These are phyloP conservation scores for Ophiostoma sp. DNA, from an alignment of 2,329 filamentous ascomycete genomes.

Conservation along the genomic window DNA sequence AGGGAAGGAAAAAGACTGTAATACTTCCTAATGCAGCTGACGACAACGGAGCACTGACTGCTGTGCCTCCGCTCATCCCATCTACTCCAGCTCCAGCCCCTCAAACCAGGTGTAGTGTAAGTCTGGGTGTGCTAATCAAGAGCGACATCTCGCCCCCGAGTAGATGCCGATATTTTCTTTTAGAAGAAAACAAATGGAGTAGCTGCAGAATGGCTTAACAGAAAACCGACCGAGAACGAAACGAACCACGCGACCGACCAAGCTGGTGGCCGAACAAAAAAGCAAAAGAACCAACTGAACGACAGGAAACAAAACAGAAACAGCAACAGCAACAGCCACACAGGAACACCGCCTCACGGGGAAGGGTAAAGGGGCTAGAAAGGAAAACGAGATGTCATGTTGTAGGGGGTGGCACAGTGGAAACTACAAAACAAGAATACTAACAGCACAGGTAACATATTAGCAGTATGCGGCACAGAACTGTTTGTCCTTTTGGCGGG, in stretches of 20 bases:
- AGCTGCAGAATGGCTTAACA: not conserved
- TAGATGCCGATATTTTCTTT: not conserved
- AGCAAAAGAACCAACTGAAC: not conserved
- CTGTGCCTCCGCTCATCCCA: conserved; percentile 12
- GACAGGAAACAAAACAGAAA: not conserved
- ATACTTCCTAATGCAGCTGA: not conserved
- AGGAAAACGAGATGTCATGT: not conserved
- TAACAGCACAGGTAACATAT: not conserved
- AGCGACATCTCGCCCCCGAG: not conserved
- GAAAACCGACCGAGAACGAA: not conserved
- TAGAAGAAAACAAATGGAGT: not conserved
- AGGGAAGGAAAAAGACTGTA: too few relatives aligned
- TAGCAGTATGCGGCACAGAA: not conserved
- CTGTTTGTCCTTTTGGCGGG: not conserved
- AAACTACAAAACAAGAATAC: not conserved
- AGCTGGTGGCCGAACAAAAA: not conserved
- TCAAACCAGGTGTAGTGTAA: not conserved
- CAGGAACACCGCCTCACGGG: not conserved
- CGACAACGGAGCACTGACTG: not conserved
- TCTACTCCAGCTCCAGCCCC: not conserved
- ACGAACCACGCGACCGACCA: not conserved
- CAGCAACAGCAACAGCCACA: not conserved
- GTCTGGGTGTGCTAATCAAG: not conserved
- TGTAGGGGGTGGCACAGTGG: not conserved
- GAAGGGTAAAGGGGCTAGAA: not conserved